Conservation (phyloP, 2,329 filamentous ascomycete genomes). For the Exophiala oligosperma region DNA sequence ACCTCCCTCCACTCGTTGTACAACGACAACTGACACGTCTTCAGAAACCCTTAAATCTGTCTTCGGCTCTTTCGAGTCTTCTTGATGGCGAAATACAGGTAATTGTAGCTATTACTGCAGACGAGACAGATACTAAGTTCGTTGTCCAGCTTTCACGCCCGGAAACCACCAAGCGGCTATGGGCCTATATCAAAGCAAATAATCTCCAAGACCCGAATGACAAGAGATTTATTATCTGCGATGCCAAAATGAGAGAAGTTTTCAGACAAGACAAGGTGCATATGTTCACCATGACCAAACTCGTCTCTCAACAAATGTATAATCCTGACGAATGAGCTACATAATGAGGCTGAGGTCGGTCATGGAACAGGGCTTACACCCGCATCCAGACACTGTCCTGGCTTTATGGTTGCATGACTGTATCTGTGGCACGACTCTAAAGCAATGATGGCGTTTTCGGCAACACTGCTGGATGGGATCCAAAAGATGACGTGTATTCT, state of each 20-base stretch:
- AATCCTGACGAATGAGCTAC: conserved; percentile 68
- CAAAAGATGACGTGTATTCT: conserved; percentile 20
- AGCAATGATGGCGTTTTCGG: too few relatives aligned
- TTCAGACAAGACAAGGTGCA: conserved; percentile 90
- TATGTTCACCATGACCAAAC: conserved; percentile 99
- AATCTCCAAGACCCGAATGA: conserved; percentile 88
- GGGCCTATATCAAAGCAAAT: conserved; percentile 88
- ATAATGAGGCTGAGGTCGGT: background rate
- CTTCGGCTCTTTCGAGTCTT: conserved; percentile 45
- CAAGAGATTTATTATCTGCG: conserved; percentile 89
- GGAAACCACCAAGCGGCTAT: conserved; percentile 93
- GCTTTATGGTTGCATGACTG: too few relatives aligned
- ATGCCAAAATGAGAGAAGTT: conserved; percentile 85
- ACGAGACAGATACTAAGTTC: conserved; percentile 1
- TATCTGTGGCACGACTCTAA: too few relatives aligned
- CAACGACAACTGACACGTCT: conserved; percentile 3
- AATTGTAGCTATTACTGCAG: conserved; percentile 31
- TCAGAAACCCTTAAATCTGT: conserved; percentile 49
- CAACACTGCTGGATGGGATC: background rate
- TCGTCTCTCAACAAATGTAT: conserved; percentile 86
- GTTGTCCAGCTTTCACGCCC: conserved; percentile 76
- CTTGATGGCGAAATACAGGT: conserved; percentile 46
- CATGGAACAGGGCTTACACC: background rate
- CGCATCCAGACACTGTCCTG: background rate
- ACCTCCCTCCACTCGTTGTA: conserved; percentile 31